These are phyloP conservation scores for Wickerhamiella musiphila DNA, from an alignment of 805 yeast species.

Conservation along the genomic window DNA sequence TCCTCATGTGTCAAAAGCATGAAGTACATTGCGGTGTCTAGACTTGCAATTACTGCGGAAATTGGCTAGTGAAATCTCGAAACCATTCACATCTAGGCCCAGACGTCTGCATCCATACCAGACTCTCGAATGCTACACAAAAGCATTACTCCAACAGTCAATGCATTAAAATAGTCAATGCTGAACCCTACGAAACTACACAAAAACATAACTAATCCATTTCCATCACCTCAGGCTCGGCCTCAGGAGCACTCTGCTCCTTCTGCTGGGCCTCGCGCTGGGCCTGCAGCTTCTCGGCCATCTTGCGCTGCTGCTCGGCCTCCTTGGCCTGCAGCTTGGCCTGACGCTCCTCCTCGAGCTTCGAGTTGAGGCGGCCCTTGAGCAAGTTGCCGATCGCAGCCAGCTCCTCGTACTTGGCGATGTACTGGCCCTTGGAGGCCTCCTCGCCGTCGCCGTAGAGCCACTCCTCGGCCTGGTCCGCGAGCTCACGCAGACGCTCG, in stretches of 20 bases:
- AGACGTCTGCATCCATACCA: too few species aligned
- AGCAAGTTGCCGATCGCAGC: constrained; percentile 88
- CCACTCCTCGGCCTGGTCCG: constrained; percentile 91
- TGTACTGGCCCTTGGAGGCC: constrained; percentile 86
- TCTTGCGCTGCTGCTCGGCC: constrained; percentile 64
- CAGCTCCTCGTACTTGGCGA: constrained; percentile 95
- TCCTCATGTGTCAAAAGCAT: too few species aligned
- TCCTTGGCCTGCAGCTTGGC: constrained; percentile 74
- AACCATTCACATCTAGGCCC: too few species aligned
- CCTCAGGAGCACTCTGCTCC: constrained; percentile 21
- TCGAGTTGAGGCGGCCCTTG: constrained; percentile 84
- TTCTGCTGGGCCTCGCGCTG: constrained; percentile 43
- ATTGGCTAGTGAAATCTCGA: too few species aligned
- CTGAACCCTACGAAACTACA: neutral
- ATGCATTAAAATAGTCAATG: too few species aligned
- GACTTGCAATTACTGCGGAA: too few species aligned
- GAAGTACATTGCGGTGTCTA: too few species aligned
- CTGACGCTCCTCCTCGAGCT: constrained; percentile 90
- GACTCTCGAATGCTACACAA: too few species aligned
- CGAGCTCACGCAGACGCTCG: constrained; percentile 50
- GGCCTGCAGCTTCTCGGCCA: constrained; percentile 73
- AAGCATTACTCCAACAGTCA: too few species aligned
- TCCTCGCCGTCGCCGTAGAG: constrained; percentile 95
- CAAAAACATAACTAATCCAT: constrained; percentile 7
- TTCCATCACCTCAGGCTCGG: constrained; percentile 21